Evolutionary conservation across 108 stramenopile genomes (phyloP).

Genomic region (Cafeteria roenbergensis): DNA sequence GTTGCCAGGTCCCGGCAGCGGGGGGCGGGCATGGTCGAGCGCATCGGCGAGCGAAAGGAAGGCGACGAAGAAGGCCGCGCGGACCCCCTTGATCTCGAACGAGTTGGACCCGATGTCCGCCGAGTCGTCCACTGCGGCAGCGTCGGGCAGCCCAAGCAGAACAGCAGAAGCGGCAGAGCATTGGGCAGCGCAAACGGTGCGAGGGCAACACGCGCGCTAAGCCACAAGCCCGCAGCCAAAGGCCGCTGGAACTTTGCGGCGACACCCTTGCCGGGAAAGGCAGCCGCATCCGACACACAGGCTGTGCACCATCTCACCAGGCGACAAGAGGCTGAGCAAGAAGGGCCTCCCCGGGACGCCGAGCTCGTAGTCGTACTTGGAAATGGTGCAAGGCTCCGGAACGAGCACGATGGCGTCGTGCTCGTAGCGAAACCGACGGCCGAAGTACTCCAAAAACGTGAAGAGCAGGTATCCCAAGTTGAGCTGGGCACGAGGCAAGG

Average conservation of each 20-base stretch:
- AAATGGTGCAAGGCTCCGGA: neutral
- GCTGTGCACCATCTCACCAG: neutral
- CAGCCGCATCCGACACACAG: neutral
- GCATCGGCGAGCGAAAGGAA: neutral
- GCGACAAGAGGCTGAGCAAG: neutral
- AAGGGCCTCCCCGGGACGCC: no score
- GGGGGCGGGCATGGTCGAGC: neutral
- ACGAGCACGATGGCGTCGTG: neutral
- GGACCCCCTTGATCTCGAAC: no score
- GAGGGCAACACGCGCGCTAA: no score
- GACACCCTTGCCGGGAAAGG: neutral
- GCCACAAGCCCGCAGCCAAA: no score
- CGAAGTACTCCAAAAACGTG: slow-evolving; percentile 77
- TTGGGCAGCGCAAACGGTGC: no score
- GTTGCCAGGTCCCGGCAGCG: neutral
- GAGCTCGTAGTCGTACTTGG: neutral
- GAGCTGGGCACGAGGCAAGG: neutral
- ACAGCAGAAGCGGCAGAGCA: no score
- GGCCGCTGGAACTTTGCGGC: neutral
- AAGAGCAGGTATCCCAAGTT: slow-evolving; percentile 66
- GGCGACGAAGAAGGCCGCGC: neutral
- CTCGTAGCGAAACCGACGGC: slow-evolving; percentile 62
- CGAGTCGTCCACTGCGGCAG: no score
- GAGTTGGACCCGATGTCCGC: no score
- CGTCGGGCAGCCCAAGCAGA: no score